Evolutionary conservation across 2,329 filamentous ascomycete species (phyloP), one percentile per base, ranked within the genome.

Genomic region (Cladorrhinum sp.): DNA sequence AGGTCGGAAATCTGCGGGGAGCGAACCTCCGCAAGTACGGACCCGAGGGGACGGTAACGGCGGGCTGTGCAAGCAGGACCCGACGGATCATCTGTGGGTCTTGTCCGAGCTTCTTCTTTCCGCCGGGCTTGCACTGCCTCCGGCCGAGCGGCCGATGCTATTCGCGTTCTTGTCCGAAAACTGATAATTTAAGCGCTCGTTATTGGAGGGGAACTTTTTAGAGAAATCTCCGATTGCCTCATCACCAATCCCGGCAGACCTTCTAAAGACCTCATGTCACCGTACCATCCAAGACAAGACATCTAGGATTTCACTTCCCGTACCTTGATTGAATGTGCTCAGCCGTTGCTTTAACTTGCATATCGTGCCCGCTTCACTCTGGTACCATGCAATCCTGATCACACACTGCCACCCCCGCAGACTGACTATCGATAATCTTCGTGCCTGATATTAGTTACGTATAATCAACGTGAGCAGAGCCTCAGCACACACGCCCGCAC

Each of bases 41-140:
- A 21, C 42, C 42, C 42, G 42, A 46, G 16, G 42, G 42, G n/a
- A 46, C 42, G 42, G 42, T 46, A 46, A 46, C 42, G 42, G 42
- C 42, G 18, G 42, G 42, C 42, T 46, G 42, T 46, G 42, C 36
- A 42, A 42, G 36, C 36, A 42, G 36, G 36, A 42, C 36, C 36
- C 36, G 63, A 33, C 48, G 36, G 56, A 58, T 64, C 28, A 61
- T 61, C 6, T 59, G 59, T 21, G 30, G 3, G 4, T 21, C 36
- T 12, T 39, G 23, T 23, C 33, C 20, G 10, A 26, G 24, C 23
- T 49, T 48, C 36, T 28, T 28, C 55, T 24, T 33, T 8, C 52
- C 28, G 18, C 21, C 33, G 33, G 14, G 8, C 12, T 14, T 4
- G 12, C 21, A 56, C 54, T 26, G 8, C 33, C 54, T 26, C 33